Evolutionary conservation across 108 stramenopile genomes (phyloP).

Genomic region (Conticribra weissflogii): DNA sequence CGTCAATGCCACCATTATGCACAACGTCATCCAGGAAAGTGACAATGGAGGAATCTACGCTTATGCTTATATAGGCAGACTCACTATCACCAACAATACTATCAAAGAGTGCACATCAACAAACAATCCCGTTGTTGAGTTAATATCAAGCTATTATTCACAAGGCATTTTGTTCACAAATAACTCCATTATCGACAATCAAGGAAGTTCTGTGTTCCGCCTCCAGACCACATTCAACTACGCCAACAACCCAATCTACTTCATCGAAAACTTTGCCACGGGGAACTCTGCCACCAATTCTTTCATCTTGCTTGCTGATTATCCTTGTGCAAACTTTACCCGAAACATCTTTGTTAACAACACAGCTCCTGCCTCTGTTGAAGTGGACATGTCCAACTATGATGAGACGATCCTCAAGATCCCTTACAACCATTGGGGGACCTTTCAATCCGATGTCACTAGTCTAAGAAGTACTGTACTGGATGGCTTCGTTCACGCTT

Average conservation of each 20-base stretch:
- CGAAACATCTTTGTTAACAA: constrained; percentile 22
- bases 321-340: neutral
- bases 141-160: neutral
- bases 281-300: neutral
- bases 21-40: constrained; percentile 5
- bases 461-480: constrained; percentile 12
- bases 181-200: neutral
- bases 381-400: constrained; percentile 6
- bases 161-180: neutral
- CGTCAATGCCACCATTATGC: neutral
- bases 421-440: constrained; percentile 20
- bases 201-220: neutral
- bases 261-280: neutral
- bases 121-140: neutral
- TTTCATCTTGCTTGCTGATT: neutral
- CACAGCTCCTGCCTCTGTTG: constrained; percentile 18
- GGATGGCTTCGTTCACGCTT: neutral
- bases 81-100: constrained; percentile 3
- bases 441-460: constrained; percentile 12
- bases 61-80: neutral
- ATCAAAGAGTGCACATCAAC: neutral
- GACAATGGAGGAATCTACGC: neutral
- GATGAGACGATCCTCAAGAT: neutral
- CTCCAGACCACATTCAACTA: neutral
- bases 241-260: neutral